These are phyloP conservation scores for Arctostaphylos glauca DNA, from an alignment of 148 eudicot species.

Conservation along the genomic window DNA sequence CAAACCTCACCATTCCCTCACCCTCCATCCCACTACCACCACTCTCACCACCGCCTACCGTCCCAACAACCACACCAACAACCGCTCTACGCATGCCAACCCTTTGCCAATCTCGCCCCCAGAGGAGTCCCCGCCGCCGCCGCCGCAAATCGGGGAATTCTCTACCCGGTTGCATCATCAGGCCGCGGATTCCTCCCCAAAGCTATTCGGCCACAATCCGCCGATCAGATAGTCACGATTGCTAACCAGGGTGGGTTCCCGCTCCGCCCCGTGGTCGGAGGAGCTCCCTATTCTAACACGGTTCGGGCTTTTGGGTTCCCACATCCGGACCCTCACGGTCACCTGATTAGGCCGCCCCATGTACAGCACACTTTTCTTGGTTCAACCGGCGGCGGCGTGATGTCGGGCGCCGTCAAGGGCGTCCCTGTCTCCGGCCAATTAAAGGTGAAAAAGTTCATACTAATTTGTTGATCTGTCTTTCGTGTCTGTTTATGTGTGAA, in stretches of 20 bases:
- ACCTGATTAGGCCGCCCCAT: slow-evolving; percentile 22
- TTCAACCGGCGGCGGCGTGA: slow-evolving; percentile 11
- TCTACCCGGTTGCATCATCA: slow-evolving; percentile 35
- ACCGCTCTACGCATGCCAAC: slow-evolving; percentile 9
- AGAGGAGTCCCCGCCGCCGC: neutral
- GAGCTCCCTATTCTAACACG: neutral
- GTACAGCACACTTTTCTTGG: slow-evolving; percentile 20
- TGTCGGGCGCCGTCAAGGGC: slow-evolving; percentile 27
- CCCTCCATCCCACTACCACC: slow-evolving; percentile 1
- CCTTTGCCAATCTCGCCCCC: slow-evolving; percentile 8
- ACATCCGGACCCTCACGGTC: slow-evolving; percentile 25
- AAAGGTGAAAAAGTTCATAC: slow-evolving; percentile 19
- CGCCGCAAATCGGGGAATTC: slow-evolving; percentile 12
- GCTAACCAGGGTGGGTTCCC: slow-evolving; percentile 15
- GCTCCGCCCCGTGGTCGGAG: slow-evolving; percentile 8
- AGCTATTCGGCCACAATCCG: slow-evolving; percentile 14
- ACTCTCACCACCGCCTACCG: slow-evolving; percentile 8
- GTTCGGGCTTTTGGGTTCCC: slow-evolving; percentile 24
- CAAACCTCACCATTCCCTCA: slow-evolving; percentile 6
- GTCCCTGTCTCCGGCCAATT: slow-evolving; percentile 18
- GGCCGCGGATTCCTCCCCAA: slow-evolving; percentile 35
- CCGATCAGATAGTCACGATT: slow-evolving; percentile 10
- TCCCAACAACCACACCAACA: neutral
- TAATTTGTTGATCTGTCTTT: neutral
- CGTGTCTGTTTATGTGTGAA: neutral